phyloP scores from a whole-genome alignment of 257 asterid species.

The Capsicum chinense region DNA sequence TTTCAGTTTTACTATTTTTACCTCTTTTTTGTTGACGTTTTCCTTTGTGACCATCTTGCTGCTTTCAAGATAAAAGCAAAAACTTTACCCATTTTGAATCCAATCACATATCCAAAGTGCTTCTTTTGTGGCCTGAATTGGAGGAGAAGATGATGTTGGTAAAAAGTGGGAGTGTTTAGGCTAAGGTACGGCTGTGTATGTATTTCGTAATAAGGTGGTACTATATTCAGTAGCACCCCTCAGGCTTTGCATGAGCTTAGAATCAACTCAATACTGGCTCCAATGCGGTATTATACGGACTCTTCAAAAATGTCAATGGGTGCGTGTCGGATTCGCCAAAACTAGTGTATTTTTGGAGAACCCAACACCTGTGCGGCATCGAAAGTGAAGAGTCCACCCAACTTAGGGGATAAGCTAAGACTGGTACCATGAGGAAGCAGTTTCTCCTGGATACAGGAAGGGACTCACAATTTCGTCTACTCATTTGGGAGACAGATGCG shows the following conservation, averaged over 20 bases:
- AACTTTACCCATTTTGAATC: background rate
- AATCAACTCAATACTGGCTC: background rate
- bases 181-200: background rate
- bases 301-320: too few species aligned
- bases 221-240: background rate
- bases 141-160: background rate
- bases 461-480: slow-evolving; percentile 10
- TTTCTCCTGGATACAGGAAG: background rate
- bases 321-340: too few species aligned
- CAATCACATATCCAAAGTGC: background rate
- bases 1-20: slow-evolving; percentile 19
- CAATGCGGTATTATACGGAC: background rate
- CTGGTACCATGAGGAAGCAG: background rate
- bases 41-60: background rate
- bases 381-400: too few species aligned
- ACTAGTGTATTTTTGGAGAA: too few species aligned
- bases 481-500: background rate
- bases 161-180: background rate
- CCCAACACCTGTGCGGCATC: too few species aligned
- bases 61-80: slow-evolving; percentile 4
- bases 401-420: background rate
- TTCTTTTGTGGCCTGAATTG: background rate
- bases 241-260: background rate
- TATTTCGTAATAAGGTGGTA: background rate
- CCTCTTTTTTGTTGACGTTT: background rate